Evolutionary conservation across 331 rosid species (phyloP).

Genomic region (Phaseolus coccineus): DNA sequence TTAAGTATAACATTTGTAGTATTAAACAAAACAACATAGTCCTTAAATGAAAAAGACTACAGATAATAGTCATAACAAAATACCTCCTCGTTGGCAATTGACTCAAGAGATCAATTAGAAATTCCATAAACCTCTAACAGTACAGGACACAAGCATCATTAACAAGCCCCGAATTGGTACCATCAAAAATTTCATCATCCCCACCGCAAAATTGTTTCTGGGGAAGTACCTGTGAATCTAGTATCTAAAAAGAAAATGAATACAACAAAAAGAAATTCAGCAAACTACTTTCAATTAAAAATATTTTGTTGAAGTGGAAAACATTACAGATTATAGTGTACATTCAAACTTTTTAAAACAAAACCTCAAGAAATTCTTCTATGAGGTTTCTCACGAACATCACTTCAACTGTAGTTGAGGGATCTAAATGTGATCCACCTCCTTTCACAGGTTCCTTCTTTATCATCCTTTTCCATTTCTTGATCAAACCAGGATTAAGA

Average conservation of each 20-base stretch:
- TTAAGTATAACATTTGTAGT: constrained; percentile 8
- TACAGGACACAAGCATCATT: constrained; percentile 90
- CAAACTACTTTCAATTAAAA: constrained; percentile 4
- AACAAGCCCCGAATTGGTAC: constrained; percentile 50
- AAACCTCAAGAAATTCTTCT: constrained; percentile 91
- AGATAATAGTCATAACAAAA: constrained; percentile 34
- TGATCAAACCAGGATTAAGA: constrained; percentile 80
- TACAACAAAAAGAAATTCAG: constrained; percentile 28
- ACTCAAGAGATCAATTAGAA: constrained; percentile 96
- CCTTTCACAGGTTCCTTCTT: constrained; percentile 77
- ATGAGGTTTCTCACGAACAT: constrained; percentile 79
- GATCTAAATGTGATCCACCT: constrained; percentile 70
- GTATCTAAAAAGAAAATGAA: constrained; percentile 65
- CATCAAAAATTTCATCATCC: constrained; percentile 54
- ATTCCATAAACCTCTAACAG: constrained; percentile 97
- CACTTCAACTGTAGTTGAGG: constrained; percentile 72
- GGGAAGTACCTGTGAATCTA: constrained; percentile 72
- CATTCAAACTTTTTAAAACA: constrained; percentile 37
- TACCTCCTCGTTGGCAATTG: constrained; percentile 98
- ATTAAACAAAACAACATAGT: constrained; percentile 5
- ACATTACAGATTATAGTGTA: not conserved
- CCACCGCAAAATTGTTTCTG: constrained; percentile 52
- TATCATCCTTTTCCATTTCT: constrained; percentile 94
- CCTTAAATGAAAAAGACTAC: constrained; percentile 24
- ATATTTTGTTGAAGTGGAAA: not conserved